These are phyloP conservation scores for Skeletonema costatum DNA, from an alignment of 108 stramenopile species.

Conservation along the genomic window DNA sequence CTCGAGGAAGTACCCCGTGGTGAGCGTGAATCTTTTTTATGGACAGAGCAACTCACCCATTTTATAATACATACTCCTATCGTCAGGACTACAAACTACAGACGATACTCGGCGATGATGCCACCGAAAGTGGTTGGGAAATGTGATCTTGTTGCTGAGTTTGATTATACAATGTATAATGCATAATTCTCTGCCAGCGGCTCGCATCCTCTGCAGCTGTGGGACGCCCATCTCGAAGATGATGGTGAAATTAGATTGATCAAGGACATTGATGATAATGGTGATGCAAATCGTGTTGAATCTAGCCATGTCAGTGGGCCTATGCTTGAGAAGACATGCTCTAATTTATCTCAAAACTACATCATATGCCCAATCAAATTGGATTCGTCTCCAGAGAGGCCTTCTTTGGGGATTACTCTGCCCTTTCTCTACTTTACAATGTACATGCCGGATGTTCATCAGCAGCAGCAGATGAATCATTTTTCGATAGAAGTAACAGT, in stretches of 20 bases:
- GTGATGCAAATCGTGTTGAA: background rate
- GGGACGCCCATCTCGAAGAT: conserved; percentile 8
- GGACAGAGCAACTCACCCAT: too few relatives aligned
- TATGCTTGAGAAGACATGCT: background rate
- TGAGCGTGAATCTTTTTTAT: too few relatives aligned
- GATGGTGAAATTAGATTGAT: conserved; percentile 4
- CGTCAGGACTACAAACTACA: too few relatives aligned
- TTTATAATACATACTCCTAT: too few relatives aligned
- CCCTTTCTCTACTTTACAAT: conserved; percentile 16
- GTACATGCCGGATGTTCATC: background rate
- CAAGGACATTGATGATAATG: background rate
- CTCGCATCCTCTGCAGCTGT: conserved; percentile 23
- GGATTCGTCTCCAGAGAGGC: background rate
- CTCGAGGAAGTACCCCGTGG: too few relatives aligned
- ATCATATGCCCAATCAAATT: conserved; percentile 10
- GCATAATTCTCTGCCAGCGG: conserved; percentile 27
- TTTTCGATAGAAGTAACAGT: conserved; percentile 27
- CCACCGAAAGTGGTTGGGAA: too few relatives aligned
- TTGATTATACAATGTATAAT: too few relatives aligned
- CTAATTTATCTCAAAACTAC: conserved; percentile 9
- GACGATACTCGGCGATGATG: too few relatives aligned
- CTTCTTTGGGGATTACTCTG: conserved; percentile 22
- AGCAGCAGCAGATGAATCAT: background rate
- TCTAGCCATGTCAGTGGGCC: background rate
- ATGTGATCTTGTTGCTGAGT: too few relatives aligned